A percentile compares a stretch with the other conserved stretches of the same genome.
Evolutionary conservation across 208 protist species (phyloP).

Genomic region (Trypanosoma congolense): DNA sequence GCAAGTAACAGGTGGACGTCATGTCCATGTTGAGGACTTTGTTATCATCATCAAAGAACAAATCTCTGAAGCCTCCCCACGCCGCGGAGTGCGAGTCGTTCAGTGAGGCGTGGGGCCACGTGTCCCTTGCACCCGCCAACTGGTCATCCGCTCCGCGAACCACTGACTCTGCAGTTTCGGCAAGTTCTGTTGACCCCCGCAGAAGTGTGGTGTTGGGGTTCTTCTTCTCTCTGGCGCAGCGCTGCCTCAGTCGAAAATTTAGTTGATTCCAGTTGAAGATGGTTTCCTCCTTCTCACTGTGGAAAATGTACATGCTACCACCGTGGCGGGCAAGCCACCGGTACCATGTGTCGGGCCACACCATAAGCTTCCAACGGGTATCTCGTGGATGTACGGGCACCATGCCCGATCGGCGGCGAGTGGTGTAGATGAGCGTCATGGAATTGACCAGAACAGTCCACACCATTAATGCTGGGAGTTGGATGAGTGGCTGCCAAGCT

Average conservation of each 20-base stretch:
- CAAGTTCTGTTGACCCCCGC: too few relatives aligned
- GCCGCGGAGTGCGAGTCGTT: too few relatives aligned
- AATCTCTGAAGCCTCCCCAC: not conserved
- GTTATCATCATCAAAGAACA: not conserved
- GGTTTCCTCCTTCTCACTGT: slow-evolving; percentile 61
- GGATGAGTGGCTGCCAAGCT: slow-evolving; percentile 47
- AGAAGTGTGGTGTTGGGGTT: too few relatives aligned
- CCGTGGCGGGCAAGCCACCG: slow-evolving; percentile 79
- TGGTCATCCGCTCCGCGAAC: not conserved
- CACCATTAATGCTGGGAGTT: slow-evolving; percentile 68
- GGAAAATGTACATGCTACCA: slow-evolving; percentile 89
- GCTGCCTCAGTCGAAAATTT: slow-evolving; percentile 58
- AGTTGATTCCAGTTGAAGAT: slow-evolving; percentile 70
- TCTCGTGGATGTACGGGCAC: slow-evolving; percentile 68
- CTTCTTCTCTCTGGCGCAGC: slow-evolving; percentile 52
- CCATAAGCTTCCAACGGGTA: slow-evolving; percentile 76
- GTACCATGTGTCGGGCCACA: slow-evolving; percentile 86
- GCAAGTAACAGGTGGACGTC: slow-evolving; percentile 21
- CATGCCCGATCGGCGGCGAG: slow-evolving; percentile 38
- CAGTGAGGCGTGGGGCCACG: too few relatives aligned
- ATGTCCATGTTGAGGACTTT: slow-evolving; percentile 21
- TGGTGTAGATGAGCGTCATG: slow-evolving; percentile 84
- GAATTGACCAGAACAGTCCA: slow-evolving; percentile 70
- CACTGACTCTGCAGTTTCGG: not conserved
- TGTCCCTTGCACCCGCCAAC: too few relatives aligned